These are phyloP conservation scores for Angomonas ambiguus DNA, from an alignment of 208 protist genomes.

Conservation along the genomic window DNA sequence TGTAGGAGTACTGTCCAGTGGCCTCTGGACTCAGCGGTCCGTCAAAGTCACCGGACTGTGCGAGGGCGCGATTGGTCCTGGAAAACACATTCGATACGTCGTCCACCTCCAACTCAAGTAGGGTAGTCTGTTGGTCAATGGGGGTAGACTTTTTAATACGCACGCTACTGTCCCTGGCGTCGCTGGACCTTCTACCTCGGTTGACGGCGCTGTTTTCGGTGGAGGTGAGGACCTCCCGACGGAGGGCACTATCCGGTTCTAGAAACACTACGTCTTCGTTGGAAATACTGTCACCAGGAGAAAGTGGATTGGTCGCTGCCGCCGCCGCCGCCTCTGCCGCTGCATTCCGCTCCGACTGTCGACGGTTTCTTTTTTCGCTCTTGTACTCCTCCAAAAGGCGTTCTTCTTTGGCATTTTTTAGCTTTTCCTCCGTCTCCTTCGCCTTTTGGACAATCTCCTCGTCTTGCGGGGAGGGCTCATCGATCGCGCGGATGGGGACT, in stretches of 20 bases:
- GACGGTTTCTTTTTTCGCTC: too few relatives aligned
- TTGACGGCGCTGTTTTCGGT: background rate
- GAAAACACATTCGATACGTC: background rate
- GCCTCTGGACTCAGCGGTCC: background rate
- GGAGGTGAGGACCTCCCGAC: background rate
- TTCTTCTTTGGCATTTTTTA: constrained; percentile 12
- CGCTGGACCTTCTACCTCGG: background rate
- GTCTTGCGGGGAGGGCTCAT: constrained; percentile 32
- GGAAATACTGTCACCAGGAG: too few relatives aligned
- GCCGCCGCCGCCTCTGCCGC: background rate
- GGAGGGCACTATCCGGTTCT: background rate
- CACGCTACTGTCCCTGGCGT: background rate
- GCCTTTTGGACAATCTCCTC: constrained; percentile 26
- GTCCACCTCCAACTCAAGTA: background rate
- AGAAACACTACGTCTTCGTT: background rate
- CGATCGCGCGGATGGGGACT: constrained; percentile 25
- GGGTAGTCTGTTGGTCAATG: background rate
- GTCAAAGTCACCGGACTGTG: background rate
- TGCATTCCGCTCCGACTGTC: too few relatives aligned
- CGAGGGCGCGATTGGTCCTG: background rate
- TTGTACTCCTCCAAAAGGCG: background rate
- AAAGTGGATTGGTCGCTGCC: too few relatives aligned
- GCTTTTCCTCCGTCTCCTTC: constrained; percentile 25
- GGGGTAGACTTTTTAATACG: background rate
- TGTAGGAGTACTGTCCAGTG: background rate